These are phyloP conservation scores for Piedraia hortae DNA, from an alignment of 2,329 filamentous ascomycete species.

Conservation along the genomic window DNA sequence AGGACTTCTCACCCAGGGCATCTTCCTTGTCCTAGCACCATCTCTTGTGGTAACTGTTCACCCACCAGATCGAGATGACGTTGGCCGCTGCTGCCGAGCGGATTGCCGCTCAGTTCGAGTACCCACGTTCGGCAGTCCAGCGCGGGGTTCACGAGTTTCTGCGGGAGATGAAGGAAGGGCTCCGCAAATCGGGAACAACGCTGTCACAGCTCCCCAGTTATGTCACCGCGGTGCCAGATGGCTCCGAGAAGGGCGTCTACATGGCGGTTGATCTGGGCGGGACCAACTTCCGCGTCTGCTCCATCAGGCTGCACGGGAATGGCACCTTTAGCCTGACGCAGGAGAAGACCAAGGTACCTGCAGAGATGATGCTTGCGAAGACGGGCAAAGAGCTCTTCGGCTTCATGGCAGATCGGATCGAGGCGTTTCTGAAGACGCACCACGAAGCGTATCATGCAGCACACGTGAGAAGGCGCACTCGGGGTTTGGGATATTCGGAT, in stretches of 20 bases:
- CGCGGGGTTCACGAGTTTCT: conserved; percentile 65
- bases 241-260: conserved; percentile 93
- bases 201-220: conserved; percentile 94
- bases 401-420: conserved; percentile 82
- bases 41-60: conserved; percentile 5
- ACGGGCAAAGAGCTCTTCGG: conserved; percentile 66
- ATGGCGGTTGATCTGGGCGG: conserved; percentile 93
- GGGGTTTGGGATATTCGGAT: conserved; percentile 16
- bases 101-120: conserved; percentile 67
- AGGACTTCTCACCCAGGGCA: too few relatives aligned
- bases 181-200: conserved; percentile 49
- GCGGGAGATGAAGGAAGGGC: conserved; percentile 64
- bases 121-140: conserved; percentile 50
- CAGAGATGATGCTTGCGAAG: conserved; percentile 68
- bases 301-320: conserved; percentile 75
- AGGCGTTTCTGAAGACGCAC: conserved; percentile 61
- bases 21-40: too few relatives aligned
- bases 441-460: conserved; percentile 65
- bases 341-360: conserved; percentile 75
- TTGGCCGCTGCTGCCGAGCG: conserved; percentile 45
- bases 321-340: conserved; percentile 83
- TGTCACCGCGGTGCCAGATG: conserved; percentile 84
- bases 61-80: conserved; percentile 22
- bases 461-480: conserved; percentile 18
- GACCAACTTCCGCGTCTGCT: conserved; percentile 96